phyloP scores from a whole-genome alignment of 306 rosid genomes.

The Nissolia schottii region DNA sequence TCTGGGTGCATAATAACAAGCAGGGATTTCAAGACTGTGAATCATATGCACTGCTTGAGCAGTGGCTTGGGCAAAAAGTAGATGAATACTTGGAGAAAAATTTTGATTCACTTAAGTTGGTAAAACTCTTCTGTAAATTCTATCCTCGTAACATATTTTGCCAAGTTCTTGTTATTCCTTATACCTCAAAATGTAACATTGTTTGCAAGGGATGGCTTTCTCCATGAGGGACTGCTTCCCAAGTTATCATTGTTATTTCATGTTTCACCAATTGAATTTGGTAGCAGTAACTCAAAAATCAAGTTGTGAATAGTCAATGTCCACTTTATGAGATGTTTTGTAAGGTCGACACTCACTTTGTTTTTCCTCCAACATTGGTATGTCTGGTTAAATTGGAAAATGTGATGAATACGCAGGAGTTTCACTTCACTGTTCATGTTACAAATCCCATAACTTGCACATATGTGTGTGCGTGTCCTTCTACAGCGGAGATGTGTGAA shows the following conservation, averaged over 20 bases:
- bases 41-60: slow-evolving; percentile 42
- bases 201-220: neutral
- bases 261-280: slow-evolving; percentile 9
- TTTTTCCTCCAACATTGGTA: neutral
- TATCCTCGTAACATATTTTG: neutral
- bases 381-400: neutral
- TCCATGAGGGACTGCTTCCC: neutral
- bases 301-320: slow-evolving; percentile 7
- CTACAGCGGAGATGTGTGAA: neutral
- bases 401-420: neutral
- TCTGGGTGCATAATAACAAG: slow-evolving; percentile 61
- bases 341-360: neutral
- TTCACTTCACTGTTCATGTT: neutral
- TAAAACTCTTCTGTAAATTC: slow-evolving; percentile 20
- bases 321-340: neutral
- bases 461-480: neutral
- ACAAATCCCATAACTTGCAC: neutral
- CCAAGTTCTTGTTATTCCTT: slow-evolving; percentile 4
- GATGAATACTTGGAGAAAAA: slow-evolving; percentile 47
- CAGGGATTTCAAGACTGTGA: slow-evolving; percentile 64
- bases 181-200: neutral
- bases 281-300: neutral
- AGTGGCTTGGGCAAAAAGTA: slow-evolving; percentile 41
- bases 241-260: neutral
- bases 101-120: slow-evolving; percentile 45